phyloP scores from a whole-genome alignment of 1,284 basidiomycete genomes.

The Meira miltonrushii region DNA sequence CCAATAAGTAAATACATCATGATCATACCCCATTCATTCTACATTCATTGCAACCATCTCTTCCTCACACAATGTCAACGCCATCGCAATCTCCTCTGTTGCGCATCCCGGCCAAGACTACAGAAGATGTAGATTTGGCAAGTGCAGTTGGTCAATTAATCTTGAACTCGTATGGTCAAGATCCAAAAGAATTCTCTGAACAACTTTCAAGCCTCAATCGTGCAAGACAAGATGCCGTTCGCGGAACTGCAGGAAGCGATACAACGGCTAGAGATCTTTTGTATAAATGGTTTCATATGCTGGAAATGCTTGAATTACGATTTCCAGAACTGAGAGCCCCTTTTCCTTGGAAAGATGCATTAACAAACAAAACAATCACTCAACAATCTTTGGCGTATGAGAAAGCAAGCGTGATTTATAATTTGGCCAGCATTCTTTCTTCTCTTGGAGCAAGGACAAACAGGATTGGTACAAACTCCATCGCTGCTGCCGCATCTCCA shows the following conservation, averaged over 20 bases:
- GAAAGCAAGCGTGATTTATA: constrained; percentile 95
- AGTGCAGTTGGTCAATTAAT: constrained; percentile 79
- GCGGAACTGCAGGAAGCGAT: constrained; percentile 75
- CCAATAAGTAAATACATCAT: too few relatives aligned
- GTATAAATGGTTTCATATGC: constrained; percentile 99
- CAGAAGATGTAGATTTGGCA: constrained; percentile 75
- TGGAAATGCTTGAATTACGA: constrained; percentile 91
- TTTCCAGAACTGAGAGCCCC: constrained; percentile 94
- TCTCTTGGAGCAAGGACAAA: constrained; percentile 77
- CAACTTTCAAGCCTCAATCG: constrained; percentile 80
- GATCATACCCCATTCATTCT: too few relatives aligned
- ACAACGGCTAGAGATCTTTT: constrained; percentile 75
- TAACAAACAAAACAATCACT: constrained; percentile 80
- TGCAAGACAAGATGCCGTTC: constrained; percentile 88
- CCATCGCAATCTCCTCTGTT: constrained; percentile 54
- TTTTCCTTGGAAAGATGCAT: constrained; percentile 93
- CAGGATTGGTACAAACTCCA: constrained; percentile 14
- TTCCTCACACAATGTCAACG: background rate
- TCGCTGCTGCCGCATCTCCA: background rate
- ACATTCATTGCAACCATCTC: too few relatives aligned
- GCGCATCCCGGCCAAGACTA: constrained; percentile 59
- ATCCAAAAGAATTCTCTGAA: constrained; percentile 74
- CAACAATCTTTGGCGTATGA: constrained; percentile 97
- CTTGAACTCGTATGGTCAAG: constrained; percentile 86
- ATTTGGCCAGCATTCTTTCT: constrained; percentile 88